Base-by-base conservation (phyloP, 352 stramenopile genomes). In the Thraustochytrium sp. region DNA sequence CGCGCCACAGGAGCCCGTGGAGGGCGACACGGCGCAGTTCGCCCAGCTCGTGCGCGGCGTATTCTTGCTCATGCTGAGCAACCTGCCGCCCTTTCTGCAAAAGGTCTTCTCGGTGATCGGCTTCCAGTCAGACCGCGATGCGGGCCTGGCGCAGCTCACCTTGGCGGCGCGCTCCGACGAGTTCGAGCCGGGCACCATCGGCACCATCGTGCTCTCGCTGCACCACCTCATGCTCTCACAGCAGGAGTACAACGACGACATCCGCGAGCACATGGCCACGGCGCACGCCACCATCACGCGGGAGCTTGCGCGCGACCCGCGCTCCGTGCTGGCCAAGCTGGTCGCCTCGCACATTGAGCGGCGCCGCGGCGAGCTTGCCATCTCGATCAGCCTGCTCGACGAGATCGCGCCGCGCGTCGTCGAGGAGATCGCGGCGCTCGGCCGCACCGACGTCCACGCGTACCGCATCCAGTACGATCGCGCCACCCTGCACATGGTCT, bases 61-160 rank as follows among this genome's bases (percentile, higher is more conserved):
- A 1, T 75, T 75, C 31, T 26, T 54, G 62, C 37, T 75, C 37
- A 75, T 75, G 62, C 44, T 75, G 11, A 75, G 62, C 44, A 75
- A 75, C 40, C 2, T 75, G 26, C 62, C 62, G 2, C 62, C 62
- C 23, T 75, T 75, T 54, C 18, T 75, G 62, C 62, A 75, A 54
- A 51, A 54, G 40, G 62, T 75, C 38, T 75, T 75, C 40, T 75
- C 62, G 62, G n/a, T 75, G 13, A 75, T 75, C 31, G 62, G 62
- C 37, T 75, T 75, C n/a, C 4, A 75, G 29, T 75, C 62, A 18
- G 40, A 75, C 44, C 48, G 44, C 18, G 37, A 51, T 29, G 37
- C 40, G 0, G 62, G 62, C 31, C 62, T 75, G 5, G 37, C 11
- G 38, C 40, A 54, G 1, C 62, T 75, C 16, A n/a, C 3, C 11